Conservation (phyloP, 768 basidiomycete species). For the Leccinum sublutescens region DNA sequence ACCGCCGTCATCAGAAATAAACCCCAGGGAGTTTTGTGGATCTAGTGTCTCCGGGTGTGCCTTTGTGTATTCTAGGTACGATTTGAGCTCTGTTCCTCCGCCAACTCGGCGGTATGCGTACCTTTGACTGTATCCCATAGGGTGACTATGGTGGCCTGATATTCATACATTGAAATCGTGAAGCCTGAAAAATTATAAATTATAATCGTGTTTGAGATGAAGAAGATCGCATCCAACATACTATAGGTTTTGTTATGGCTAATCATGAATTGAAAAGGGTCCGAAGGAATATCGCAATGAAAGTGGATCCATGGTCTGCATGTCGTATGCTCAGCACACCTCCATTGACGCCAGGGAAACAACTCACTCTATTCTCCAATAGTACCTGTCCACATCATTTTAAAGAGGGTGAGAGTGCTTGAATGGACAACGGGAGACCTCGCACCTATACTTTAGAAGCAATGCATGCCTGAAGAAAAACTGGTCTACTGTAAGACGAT, state of each 20-base stretch:
- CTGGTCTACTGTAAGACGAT: constrained; percentile 21
- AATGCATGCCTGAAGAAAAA: constrained; percentile 48
- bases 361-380: constrained; percentile 31
- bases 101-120: constrained; percentile 31
- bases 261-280: constrained; percentile 59
- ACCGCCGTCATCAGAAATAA: constrained; percentile 66
- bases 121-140: constrained; percentile 63
- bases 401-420: neutral
- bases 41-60: constrained; percentile 50
- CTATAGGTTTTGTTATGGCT: constrained; percentile 55
- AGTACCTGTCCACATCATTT: constrained; percentile 18
- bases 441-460: constrained; percentile 32
- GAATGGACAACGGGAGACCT: neutral
- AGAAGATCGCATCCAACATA: constrained; percentile 7
- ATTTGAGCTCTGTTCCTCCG: constrained; percentile 27
- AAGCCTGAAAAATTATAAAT: constrained; percentile 40
- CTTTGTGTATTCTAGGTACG: constrained; percentile 24
- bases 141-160: constrained; percentile 57
- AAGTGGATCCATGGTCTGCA: constrained; percentile 48
- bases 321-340: constrained; percentile 8
- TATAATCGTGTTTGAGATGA: neutral
- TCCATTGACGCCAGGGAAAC: constrained; percentile 36
- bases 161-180: constrained; percentile 63
- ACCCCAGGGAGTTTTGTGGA: constrained; percentile 54
- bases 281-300: constrained; percentile 49